phyloP scores from a whole-genome alignment of 805 yeast species.

The Yarrowia deformans region DNA sequence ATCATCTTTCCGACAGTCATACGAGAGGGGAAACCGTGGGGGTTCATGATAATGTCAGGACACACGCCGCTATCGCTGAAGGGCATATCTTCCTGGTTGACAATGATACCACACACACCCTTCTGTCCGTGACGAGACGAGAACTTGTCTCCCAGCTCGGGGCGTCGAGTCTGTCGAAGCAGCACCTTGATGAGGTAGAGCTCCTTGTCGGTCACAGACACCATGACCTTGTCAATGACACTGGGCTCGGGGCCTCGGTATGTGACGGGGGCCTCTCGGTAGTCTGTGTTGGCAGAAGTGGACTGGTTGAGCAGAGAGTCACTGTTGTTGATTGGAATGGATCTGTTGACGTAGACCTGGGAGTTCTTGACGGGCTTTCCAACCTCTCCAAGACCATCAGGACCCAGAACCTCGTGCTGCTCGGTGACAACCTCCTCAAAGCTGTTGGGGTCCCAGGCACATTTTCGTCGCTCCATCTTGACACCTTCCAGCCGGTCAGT shows the following conservation, averaged over 20 bases:
- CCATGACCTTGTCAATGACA: constrained; percentile 96
- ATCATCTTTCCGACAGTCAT: constrained; percentile 99
- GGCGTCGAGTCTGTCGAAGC: constrained; percentile 93
- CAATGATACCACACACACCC: constrained; percentile 99
- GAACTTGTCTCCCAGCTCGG: constrained; percentile 96
- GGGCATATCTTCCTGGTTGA: constrained; percentile 95
- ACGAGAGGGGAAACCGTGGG: constrained; percentile 99
- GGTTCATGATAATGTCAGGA: constrained; percentile 98
- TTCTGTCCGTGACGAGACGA: constrained; percentile 98
- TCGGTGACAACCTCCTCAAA: constrained; percentile 60
- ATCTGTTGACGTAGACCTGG: constrained; percentile 91
- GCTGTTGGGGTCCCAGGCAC: constrained; percentile 31
- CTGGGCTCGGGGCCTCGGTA: constrained; percentile 96
- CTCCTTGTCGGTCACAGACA: constrained; percentile 94
- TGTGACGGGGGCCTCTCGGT: constrained; percentile 87
- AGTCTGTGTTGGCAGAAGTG: constrained; percentile 59
- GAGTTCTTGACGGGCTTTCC: constrained; percentile 91
- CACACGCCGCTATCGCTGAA: constrained; percentile 89
- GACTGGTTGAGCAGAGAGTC: constrained; percentile 60
- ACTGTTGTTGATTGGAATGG: constrained; percentile 82
- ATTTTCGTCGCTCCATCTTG: constrained; percentile 64
- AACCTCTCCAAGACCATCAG: constrained; percentile 96
- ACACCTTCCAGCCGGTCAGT: constrained; percentile 86
- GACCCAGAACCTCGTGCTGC: constrained; percentile 85
- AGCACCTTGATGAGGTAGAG: constrained; percentile 93